Evolutionary conservation across 2,329 filamentous ascomycete genomes (phyloP), one percentile per base, ranked within the genome.

Genomic region (Talaromyces sp.): DNA sequence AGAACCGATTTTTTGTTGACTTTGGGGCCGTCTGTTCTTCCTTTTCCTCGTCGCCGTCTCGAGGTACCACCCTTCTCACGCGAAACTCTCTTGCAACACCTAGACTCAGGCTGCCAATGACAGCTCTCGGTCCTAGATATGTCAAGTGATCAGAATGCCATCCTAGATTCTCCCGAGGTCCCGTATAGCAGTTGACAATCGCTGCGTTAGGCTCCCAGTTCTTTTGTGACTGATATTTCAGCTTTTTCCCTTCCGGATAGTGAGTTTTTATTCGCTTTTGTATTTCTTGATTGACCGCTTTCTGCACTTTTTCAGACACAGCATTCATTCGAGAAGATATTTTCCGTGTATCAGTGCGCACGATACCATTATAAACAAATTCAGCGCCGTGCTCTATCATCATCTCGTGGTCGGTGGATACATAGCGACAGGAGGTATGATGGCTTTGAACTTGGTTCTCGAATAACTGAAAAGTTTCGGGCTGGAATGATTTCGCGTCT

Each of bases 51-150:
- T 60, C 23, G n/a, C 83, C 84, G 33, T 79, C 78, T 59, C 78
- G 75, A 2, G 90, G 86, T 12, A 93, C 76, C 59, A 96, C 85
- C 40, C 87, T 85, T 28, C 94, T 87, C 0, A 98, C 89, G 5
- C 95, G 89, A 69, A 99, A 98, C 73, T 97, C 92, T 9, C 95
- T 85, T n/a, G 92, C 88, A 0, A 98, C 95, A 1, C 95, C 95
- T 0, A 99, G 82, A 42, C 91, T 96, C 5, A 99, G 78, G 55
- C 91, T 96, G 0, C 93, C 95, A 62, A 98, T 98, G 27, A 96
- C 83, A 6, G 94, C 86, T 7, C 90, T 87, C 0, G 95, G 95
- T 0, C 95, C 95, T 0, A 98, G 84, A 70, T 98, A 98, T 0
- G 94, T 97, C 16, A 97, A 82, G 68, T 96, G 91, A 72, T 99